Percentiles rank a stretch among this genome's conserved stretches.
Evolutionary conservation across 2,329 filamentous ascomycete species (phyloP).

Genomic region (Colletotrichum tabaci): DNA sequence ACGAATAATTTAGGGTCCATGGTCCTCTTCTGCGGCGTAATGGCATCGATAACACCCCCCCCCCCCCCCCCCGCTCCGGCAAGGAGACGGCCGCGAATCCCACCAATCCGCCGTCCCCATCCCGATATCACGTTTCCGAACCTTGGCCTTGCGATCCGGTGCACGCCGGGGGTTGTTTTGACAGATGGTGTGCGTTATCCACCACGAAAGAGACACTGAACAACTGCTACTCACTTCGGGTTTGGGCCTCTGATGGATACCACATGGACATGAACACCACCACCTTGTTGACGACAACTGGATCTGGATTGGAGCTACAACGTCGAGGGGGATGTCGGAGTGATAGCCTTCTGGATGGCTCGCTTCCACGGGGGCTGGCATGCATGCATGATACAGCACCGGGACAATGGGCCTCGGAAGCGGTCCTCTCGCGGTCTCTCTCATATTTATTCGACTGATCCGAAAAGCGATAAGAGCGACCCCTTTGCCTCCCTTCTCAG

Average conservation of each 20-base stretch:
- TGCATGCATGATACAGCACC: no score
- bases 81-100: slow-evolving; percentile 16
- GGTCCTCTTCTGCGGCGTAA: background rate
- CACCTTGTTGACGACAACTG: background rate
- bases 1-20: background rate
- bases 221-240: background rate
- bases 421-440: background rate
- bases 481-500: background rate
- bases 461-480: background rate
- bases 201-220: background rate
- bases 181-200: background rate
- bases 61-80: slow-evolving; percentile 4
- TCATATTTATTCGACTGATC: no score
- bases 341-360: background rate
- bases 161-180: background rate
- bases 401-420: no score
- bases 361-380: background rate
- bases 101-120: slow-evolving; percentile 26
- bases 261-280: background rate
- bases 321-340: background rate
- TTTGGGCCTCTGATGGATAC: background rate
- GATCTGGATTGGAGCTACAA: background rate
- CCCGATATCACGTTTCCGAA: slow-evolving; percentile 19
- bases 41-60: background rate
- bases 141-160: background rate